Conservation (phyloP, 495 filamentous ascomycete species). For the Neurospora sp. region DNA sequence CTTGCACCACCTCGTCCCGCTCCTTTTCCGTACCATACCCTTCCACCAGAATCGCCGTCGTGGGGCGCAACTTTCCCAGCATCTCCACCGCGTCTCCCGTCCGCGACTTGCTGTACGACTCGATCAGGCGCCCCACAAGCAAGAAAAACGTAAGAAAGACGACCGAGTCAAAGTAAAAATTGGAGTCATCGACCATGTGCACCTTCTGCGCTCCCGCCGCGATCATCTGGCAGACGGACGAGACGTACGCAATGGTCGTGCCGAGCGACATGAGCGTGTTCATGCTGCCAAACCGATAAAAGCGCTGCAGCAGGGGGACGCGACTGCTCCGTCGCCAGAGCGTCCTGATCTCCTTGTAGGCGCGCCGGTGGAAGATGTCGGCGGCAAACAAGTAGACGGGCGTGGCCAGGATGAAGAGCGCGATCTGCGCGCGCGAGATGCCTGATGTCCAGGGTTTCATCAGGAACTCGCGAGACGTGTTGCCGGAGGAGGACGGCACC, state of each 20-base stretch:
- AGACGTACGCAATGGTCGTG: conserved; percentile 79
- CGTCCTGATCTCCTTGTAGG: conserved; percentile 65
- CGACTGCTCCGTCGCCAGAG: conserved; percentile 76
- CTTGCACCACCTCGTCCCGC: conserved; percentile 34
- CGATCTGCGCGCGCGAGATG: conserved; percentile 69
- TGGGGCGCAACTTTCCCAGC: conserved; percentile 68
- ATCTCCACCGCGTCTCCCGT: conserved; percentile 80
- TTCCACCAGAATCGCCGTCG: conserved; percentile 61
- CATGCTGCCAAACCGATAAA: conserved; percentile 95
- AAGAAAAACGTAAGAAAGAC: conserved; percentile 91
- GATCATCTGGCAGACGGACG: conserved; percentile 70
- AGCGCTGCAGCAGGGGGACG: conserved; percentile 62
- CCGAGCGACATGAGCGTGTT: conserved; percentile 86
- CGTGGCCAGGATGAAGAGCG: conserved; percentile 76
- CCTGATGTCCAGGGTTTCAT: conserved; percentile 63
- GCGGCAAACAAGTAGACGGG: conserved; percentile 85
- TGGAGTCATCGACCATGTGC: conserved; percentile 32
- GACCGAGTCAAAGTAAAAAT: conserved; percentile 88
- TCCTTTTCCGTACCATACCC: conserved; percentile 23
- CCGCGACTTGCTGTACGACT: conserved; percentile 87
- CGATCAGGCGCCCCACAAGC: conserved; percentile 65
- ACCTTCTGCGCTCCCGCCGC: conserved; percentile 44
- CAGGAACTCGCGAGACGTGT: conserved; percentile 48
- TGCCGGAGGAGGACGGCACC: conserved; percentile 38
- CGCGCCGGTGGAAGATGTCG: conserved; percentile 73